Evolutionary conservation across 83 land plant species (phyloP).

Genomic region (Diphasiastrum complanatum): DNA sequence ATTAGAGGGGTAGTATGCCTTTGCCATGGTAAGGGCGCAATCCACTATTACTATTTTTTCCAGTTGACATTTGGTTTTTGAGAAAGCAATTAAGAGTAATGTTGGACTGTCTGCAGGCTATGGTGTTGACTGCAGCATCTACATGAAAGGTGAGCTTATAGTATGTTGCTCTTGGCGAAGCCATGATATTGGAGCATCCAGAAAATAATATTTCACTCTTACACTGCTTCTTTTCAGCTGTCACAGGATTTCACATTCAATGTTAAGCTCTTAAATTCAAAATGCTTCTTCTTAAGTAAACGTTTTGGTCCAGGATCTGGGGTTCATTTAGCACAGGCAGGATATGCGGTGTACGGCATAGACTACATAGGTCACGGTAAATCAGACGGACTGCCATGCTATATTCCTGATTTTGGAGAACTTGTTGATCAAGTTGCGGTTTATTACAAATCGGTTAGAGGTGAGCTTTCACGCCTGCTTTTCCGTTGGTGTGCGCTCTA

Average conservation of each 20-base stretch:
- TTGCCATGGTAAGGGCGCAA: conserved; percentile 32
- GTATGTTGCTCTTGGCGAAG: no score
- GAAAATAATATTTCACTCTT: background rate
- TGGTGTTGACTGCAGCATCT: conserved; percentile 64
- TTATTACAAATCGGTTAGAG: no score
- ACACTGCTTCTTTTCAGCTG: no score
- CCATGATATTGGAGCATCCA: no score
- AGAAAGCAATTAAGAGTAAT: background rate
- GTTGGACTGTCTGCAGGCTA: conserved; percentile 40
- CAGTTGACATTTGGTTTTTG: no score
- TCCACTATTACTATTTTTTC: no score
- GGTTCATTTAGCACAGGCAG: conserved; percentile 51
- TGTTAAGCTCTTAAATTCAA: no score
- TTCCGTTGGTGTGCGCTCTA: no score
- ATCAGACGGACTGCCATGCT: conserved; percentile 53
- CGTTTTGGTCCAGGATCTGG: conserved; percentile 39
- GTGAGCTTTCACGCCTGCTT: no score
- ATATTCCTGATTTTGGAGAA: no score
- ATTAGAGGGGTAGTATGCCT: conserved; percentile 20
- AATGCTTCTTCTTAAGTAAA: background rate
- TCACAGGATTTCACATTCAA: conserved; percentile 9
- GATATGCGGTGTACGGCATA: conserved; percentile 70
- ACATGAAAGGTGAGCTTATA: conserved; percentile 63
- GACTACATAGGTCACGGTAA: conserved; percentile 88
- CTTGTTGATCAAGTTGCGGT: no score